These are phyloP conservation scores for Neostapfia colusana DNA, from an alignment of 176 grass and related monocot species.

Conservation along the genomic window DNA sequence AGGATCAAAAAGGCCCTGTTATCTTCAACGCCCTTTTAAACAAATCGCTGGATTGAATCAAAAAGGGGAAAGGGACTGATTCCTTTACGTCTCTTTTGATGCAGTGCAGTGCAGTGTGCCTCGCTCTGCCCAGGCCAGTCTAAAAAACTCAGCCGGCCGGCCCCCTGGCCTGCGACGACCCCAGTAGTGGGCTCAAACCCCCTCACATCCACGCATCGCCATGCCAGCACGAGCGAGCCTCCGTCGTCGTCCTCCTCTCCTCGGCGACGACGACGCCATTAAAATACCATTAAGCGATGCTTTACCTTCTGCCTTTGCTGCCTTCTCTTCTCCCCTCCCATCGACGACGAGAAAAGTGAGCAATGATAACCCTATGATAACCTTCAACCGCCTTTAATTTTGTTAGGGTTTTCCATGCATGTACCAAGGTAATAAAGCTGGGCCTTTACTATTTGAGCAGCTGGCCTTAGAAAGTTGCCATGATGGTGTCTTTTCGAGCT, in stretches of 20 bases:
- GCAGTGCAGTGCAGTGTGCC: too few relatives aligned
- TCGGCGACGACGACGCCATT: conserved; percentile 2
- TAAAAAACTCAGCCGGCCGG: conserved; percentile 44
- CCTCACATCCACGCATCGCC: conserved; percentile 6
- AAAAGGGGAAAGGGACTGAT: conserved; percentile 54
- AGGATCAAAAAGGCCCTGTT: conserved; percentile 8
- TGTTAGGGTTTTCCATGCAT: background rate
- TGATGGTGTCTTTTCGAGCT: conserved; percentile 40
- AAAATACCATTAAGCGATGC: conserved; percentile 16
- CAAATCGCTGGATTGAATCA: conserved; percentile 44
- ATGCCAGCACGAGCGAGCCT: background rate
- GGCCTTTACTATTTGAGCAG: background rate
- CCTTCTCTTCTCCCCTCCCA: background rate
- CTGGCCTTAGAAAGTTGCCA: conserved; percentile 44
- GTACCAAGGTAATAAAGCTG: background rate
- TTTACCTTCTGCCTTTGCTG: background rate
- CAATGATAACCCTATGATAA: conserved; percentile 2
- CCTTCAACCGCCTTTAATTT: background rate
- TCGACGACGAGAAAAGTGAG: conserved; percentile 21
- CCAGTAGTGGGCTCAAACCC: background rate
- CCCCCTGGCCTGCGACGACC: background rate
- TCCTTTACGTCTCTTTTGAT: conserved; percentile 66
- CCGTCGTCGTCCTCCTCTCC: conserved; percentile 32
- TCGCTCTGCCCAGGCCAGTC: conserved; percentile 20
- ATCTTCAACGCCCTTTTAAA: conserved; percentile 20